Base-by-base conservation (phyloP, 2,329 filamentous ascomycete genomes). In the Fusarium bulbicola region DNA sequence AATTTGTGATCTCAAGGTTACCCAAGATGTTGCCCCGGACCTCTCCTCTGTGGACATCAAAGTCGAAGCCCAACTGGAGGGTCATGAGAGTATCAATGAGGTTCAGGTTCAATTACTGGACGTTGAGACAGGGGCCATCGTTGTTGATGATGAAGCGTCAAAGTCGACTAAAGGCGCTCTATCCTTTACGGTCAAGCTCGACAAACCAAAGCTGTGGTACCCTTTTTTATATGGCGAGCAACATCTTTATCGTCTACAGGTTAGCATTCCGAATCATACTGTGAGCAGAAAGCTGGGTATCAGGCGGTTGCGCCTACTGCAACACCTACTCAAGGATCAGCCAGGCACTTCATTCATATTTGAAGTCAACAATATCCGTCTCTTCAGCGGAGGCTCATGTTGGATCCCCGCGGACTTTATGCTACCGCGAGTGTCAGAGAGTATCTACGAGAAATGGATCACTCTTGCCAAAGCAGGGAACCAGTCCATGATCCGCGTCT, bases 331-430 rank as follows among this genome's bases (percentile, higher is more conserved):
- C 4, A 37, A 53, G 1, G 7, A 39, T 3, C 24, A 42, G 6
- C 21, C 46, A 2, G 65, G 65, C 0, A 53, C 26, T 0, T 67
- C 65, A 1, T 67, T 67, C 12, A 3, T 67, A 4, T 67, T 67
- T n/a, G 63, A 67, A 6, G 15, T 67, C 7, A 67, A 67, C 20
- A 67, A 62, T 4, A n/a, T 67, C 2, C 46, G 63, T 4, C 40
- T 67, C 4, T 67, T 67, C 8, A 37, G 24, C 0, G 63, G 65
- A 0, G 63, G 65, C 0, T 67, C 65, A 0, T 67, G 63, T 0
- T 67, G 63, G 65, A 67, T 67, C 1, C 63, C 65, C 0, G 65
- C 65, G 0, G 65, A 67, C 1, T 67, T 67, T 1, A 49, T 67
- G 46, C 63, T 67, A 0, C 63, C 65, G 0, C 30, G 54, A 0